Evolutionary conservation across 2,329 filamentous ascomycete genomes (phyloP).

Genomic region (Fonsecaea nubica): DNA sequence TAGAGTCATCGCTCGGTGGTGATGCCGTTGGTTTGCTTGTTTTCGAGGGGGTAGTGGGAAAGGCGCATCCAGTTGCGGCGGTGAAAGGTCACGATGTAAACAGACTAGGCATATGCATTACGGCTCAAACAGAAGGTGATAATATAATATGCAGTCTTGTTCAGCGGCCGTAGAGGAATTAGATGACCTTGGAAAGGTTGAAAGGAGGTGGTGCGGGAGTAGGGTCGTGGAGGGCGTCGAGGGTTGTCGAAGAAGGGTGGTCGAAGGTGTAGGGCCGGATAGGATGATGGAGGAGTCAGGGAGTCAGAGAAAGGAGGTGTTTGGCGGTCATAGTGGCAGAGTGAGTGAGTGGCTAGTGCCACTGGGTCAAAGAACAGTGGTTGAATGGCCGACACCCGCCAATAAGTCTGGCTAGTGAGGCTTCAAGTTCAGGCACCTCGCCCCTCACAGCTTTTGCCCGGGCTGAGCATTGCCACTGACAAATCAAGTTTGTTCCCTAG

Average conservation of each 20-base stretch:
- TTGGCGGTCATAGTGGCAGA: constrained; percentile 2
- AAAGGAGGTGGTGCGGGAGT: not conserved
- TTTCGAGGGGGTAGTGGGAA: not conserved
- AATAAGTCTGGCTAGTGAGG: not conserved
- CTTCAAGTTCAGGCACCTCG: constrained; percentile 1
- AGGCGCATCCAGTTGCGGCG: constrained; percentile 21
- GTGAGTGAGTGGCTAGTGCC: constrained; percentile 2
- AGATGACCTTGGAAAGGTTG: not conserved
- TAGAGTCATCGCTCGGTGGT: constrained; percentile 1
- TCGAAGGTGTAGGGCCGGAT: not conserved
- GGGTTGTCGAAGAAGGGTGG: constrained; percentile 1
- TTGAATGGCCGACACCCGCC: not conserved
- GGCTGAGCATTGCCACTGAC: not conserved
- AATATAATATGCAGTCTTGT: constrained; percentile 14
- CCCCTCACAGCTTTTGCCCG: not conserved
- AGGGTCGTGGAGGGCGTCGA: constrained; percentile 1
- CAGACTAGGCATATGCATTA: constrained; percentile 6
- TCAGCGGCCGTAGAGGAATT: constrained; percentile 5
- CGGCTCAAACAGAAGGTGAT: not conserved
- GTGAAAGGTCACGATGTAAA: constrained; percentile 17
- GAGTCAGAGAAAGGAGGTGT: constrained; percentile 12
- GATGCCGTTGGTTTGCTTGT: constrained; percentile 8
- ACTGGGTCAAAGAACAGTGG: not conserved
- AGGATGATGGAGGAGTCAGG: not conserved
- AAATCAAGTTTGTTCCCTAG: not conserved